These are phyloP conservation scores for Erodium maritimum DNA, from an alignment of 345 rosid genomes.

Conservation along the genomic window DNA sequence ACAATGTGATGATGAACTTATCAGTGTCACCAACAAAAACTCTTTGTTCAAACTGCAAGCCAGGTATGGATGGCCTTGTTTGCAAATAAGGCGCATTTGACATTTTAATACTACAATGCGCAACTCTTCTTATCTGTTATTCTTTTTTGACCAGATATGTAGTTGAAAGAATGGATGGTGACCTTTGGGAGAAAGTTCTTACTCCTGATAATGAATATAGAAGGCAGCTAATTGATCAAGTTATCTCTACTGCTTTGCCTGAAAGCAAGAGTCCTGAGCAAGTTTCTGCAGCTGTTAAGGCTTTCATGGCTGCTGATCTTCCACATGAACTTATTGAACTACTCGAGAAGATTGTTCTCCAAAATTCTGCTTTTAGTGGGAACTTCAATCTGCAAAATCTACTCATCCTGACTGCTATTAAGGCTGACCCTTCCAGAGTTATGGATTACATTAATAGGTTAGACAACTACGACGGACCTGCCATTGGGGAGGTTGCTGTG, in stretches of 20 bases:
- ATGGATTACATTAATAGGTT: conserved; percentile 95
- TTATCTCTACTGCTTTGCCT: conserved; percentile 86
- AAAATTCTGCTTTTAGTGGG: conserved; percentile 97
- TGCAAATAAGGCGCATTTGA: conserved; percentile 15
- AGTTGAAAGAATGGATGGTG: conserved; percentile 96
- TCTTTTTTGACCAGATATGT: conserved; percentile 48
- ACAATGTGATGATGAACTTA: conserved; percentile 93
- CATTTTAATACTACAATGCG: conserved; percentile 9
- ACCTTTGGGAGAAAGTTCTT: conserved; percentile 97
- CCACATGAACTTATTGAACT: conserved; percentile 36
- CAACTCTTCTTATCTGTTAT: background rate
- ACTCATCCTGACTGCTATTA: conserved; percentile 88
- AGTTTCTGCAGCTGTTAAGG: conserved; percentile 39
- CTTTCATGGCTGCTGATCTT: conserved; percentile 37
- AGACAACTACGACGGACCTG: conserved; percentile 97
- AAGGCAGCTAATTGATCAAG: conserved; percentile 95
- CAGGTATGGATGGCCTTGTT: conserved; percentile 39
- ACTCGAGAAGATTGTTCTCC: conserved; percentile 81
- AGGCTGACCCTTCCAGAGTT: conserved; percentile 92
- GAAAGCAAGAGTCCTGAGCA: conserved; percentile 41
- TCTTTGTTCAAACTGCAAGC: conserved; percentile 96
- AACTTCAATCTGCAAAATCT: conserved; percentile 92
- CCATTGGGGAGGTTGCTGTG: conserved; percentile 93
- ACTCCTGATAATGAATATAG: conserved; percentile 70
- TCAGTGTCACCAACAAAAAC: conserved; percentile 91